Base-by-base conservation (phyloP, 78 protist genomes). In the Dictyostelium purpureum region DNA sequence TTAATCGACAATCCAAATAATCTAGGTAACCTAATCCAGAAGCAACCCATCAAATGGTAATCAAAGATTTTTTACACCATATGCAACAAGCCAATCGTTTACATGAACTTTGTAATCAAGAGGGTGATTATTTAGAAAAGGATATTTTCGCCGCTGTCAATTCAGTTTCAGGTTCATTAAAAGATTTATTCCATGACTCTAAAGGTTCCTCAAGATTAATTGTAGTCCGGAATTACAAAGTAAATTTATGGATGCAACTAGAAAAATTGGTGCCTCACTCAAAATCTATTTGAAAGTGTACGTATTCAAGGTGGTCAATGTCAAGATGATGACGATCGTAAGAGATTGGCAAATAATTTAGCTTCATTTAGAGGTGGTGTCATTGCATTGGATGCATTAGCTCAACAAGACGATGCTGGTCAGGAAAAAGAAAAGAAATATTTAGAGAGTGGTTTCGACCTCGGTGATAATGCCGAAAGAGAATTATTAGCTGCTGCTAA, bases 401-500 rank as follows among this genome's bases (percentile, higher is more conserved):
- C 82, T 28, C 63, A 61, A 73, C 47, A 56, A 47, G 92, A 81
- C 9, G 69, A 67, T 18, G 54, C 47, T 0, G 18, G 14, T 52
- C 26, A 28, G 19, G 63, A 65, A 19, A 66, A 54, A 2, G 77
- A 56, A 52, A 63, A 37, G 26, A 45, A 54, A 49, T 24, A 67
- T 11, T 78, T 51, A 6, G 88, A 79, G 35, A 31, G 73, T 37
- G 94, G 94, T 70, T 79, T 81, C 59, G 94, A 90, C 70, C 31
- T 90, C 21, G 94, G 79, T 74, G 94, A 90, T 28, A 43, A 82
- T 63, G 95, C 95, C 5, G 95, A 82, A 54, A 43, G 74, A 35
- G 95, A 92, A 63, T 24, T 92, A 9, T 40, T 83, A 79, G 95
- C 95, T 6, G 95, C 95, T 1, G 95, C 95, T 70, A 92, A 80